Base-by-base conservation (phyloP, 345 rosid genomes). In the Pistacia vera region DNA sequence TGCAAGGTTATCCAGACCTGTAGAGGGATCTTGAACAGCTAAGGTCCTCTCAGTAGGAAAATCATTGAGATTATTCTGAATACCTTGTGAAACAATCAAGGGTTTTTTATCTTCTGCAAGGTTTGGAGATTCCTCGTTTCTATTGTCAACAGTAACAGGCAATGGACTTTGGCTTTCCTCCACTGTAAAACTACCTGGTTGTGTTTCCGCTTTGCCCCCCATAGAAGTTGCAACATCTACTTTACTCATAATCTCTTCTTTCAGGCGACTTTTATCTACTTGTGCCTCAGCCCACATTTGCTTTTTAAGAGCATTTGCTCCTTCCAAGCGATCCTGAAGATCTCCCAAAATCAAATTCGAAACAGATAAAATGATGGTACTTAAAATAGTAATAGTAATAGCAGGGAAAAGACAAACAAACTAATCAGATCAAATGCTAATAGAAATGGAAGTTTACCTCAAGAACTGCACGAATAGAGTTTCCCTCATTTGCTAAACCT, bases 241-340 rank as follows among this genome's bases (percentile, higher is more conserved):
- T 83, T 87, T 92, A 64, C 77, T 80, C 30, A 81, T 62, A 58
- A 79, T 79, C 49, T 91, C 96, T 80, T 91, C 98, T 82, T 89
- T 94, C 86, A 90, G 77, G 54, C 94, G 90, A 87, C 90, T 88
- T 83, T 86, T 94, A 83, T 94, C 99, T 80, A 90, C 81, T 70
- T 97, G 99, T 60, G 97, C 97, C 86, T 94, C 99, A 6, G 92
- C 90, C 99, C 97, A 97, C 94, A 97, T 94, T 82, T 97, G 98
- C 81, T 91, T 97, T 85, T 97, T 97, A 78, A 97, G 93, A 85
- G 97, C 86, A 87, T 88, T 94, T 79, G 99, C 96, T 56, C 96
- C 97, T 85, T 97, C 99, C 88, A 97, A 75, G 54, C 99, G 98
- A 52, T 97, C 99, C 99, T 97, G 92, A 63, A 36, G 80, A 77